These are phyloP conservation scores for Heterobasidion irregulare DNA, from an alignment of 1,284 basidiomycete genomes.

Conservation along the genomic window DNA sequence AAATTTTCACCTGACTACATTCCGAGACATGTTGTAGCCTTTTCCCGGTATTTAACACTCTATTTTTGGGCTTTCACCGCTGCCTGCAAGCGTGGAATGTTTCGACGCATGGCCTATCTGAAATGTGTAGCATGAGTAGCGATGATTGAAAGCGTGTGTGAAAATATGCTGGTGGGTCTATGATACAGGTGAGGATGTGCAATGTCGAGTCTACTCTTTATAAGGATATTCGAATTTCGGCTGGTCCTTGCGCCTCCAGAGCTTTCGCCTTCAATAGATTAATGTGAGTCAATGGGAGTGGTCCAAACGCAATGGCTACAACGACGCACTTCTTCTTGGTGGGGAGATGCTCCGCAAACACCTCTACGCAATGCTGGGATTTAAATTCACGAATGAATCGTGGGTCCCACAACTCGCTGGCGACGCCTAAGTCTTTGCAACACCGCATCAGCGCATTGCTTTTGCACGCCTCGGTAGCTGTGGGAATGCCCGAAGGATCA, in stretches of 20 bases:
- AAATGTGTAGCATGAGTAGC: too few relatives aligned
- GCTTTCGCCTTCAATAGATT: conserved; percentile 58
- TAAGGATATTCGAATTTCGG: conserved; percentile 83
- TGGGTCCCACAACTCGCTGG: conserved; percentile 97
- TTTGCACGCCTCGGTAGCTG: conserved; percentile 93
- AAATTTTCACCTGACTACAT: background rate
- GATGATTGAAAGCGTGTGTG: too few relatives aligned
- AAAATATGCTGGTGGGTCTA: background rate
- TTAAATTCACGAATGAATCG: conserved; percentile 95
- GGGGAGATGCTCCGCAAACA: conserved; percentile 74
- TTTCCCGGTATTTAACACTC: background rate
- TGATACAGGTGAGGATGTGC: background rate
- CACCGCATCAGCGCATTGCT: conserved; percentile 97
- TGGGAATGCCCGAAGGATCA: conserved; percentile 85
- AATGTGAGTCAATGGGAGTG: background rate
- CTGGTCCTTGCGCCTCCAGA: conserved; percentile 85
- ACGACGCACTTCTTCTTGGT: conserved; percentile 83
- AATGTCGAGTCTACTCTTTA: conserved; percentile 48
- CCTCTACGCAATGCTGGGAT: conserved; percentile 74
- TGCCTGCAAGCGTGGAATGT: too few relatives aligned
- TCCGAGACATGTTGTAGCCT: background rate
- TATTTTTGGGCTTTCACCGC: too few relatives aligned
- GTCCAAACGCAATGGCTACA: background rate
- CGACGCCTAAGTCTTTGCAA: conserved; percentile 95
- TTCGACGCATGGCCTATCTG: too few relatives aligned